Base-by-base conservation (phyloP, 1,284 basidiomycete species). In the Cutaneotrichosporon sp. region DNA sequence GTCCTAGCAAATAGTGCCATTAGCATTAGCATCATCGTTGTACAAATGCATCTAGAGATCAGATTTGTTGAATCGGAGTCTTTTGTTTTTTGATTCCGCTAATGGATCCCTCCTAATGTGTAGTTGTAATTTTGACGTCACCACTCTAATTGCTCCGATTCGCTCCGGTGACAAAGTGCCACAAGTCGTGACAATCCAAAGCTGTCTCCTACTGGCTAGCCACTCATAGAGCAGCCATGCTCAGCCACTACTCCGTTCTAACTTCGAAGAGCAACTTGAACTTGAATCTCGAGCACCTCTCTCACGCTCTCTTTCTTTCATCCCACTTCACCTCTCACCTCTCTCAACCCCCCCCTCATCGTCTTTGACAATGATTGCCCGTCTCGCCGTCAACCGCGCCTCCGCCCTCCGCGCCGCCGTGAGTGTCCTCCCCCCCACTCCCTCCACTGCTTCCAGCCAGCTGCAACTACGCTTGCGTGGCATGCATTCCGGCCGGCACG, bases 351-450 rank as follows among this genome's bases (percentile, higher is more conserved):
- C 33, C 32, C 41, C 24, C 20, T 5, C 17, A 11, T 6, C 14
- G 12, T n/a, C 22, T 14, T 16, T 38, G 34, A 43, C 49, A 53
- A 60, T 60, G 59, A 26, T 49, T 26, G 34, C 53, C 49, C 58
- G 58, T 26, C 24, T 57, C 47, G 48, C 49, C 45, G 52, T 47
- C 35, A 25, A 47, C 52, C 59, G 59, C 45, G 46, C 55, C 42
- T 46, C 57, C 31, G 54, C 55, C 52, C 34, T 59, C 49, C 61
- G 59, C 35, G 56, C 45, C 33, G 60, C 61, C 25, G 59, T 59
- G 26, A 61, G 51, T 52, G 32, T 51, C 38, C 35, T 25, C 27
- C 41, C 8, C 14, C 10, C 22, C 24, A 31, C 29, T 14, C 2
- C 14, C 29, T 2, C 29, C 29, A 31, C 29, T 31, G 29, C 14